Percentiles rank a stretch among this genome's conserved stretches.
phyloP scores from a whole-genome alignment of 352 stramenopile species.

The Pythium sukuiense region DNA sequence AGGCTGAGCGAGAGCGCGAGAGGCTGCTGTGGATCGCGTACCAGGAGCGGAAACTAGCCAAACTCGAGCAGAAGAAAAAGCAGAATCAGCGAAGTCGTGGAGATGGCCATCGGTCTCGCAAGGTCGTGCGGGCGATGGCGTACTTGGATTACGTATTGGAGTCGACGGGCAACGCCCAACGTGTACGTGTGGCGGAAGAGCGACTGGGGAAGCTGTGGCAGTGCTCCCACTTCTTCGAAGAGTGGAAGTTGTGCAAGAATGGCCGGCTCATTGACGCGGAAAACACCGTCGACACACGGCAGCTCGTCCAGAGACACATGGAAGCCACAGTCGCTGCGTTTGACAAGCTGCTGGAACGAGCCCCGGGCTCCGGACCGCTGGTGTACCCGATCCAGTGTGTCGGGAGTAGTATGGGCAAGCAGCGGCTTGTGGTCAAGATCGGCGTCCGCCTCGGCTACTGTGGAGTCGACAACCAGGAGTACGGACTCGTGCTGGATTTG shows the following conservation, averaged over 20 bases:
- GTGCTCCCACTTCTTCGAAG: slow-evolving; percentile 67
- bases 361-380: slow-evolving; percentile 32
- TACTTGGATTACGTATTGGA: slow-evolving; percentile 70
- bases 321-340: slow-evolving; percentile 51
- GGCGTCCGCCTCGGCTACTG: slow-evolving; percentile 45
- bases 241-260: slow-evolving; percentile 74
- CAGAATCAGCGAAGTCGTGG: slow-evolving; percentile 37
- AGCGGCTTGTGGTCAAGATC: slow-evolving; percentile 51
- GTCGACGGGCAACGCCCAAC: slow-evolving; percentile 38
- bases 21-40: slow-evolving; percentile 47
- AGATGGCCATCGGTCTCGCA: slow-evolving; percentile 36
- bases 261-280: slow-evolving; percentile 67
- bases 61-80: slow-evolving; percentile 43
- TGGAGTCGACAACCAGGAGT: slow-evolving; percentile 56
- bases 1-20: slow-evolving; percentile 55
- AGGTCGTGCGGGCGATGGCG: slow-evolving; percentile 51
- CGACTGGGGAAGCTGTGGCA: slow-evolving; percentile 75
- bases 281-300: slow-evolving; percentile 43
- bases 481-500: slow-evolving; percentile 63
- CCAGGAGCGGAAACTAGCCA: slow-evolving; percentile 49
- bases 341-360: slow-evolving; percentile 42
- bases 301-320: slow-evolving; percentile 54
- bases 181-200: slow-evolving; percentile 36
- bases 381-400: slow-evolving; percentile 60
- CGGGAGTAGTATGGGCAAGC: slow-evolving; percentile 17